Percentiles rank a stretch among this genome's conserved stretches.
Evolutionary conservation across 192 early-diverging fungal genomes (phyloP).

Genomic region (Gigaspora rosea): DNA sequence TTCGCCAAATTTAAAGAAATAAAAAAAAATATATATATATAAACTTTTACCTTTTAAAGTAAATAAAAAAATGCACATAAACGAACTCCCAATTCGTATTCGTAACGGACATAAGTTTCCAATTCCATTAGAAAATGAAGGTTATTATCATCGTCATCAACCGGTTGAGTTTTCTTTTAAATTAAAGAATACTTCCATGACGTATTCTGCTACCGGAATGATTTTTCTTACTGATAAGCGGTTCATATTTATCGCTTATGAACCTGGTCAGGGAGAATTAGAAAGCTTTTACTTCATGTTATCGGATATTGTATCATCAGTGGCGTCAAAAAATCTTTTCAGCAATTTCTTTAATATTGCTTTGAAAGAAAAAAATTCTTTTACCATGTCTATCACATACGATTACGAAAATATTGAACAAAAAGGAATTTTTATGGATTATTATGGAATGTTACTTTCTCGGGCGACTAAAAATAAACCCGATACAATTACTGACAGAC

Average conservation of each 20-base stretch:
- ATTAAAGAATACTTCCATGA: neutral
- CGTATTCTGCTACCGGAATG: neutral
- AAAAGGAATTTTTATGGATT: slow-evolving; percentile 18
- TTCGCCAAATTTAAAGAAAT: neutral
- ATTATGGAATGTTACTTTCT: slow-evolving; percentile 16
- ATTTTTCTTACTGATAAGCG: slow-evolving; percentile 24
- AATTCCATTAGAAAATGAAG: neutral
- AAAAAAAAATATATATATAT: neutral
- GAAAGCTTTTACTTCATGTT: slow-evolving; percentile 7
- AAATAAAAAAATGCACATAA: neutral
- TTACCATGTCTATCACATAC: neutral
- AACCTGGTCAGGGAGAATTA: neutral
- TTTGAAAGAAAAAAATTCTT: neutral
- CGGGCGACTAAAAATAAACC: neutral
- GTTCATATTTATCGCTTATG: neutral
- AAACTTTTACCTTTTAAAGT: neutral
- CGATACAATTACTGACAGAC: neutral
- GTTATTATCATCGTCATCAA: slow-evolving; percentile 12
- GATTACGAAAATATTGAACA: neutral
- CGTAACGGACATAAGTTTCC: neutral
- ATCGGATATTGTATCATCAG: slow-evolving; percentile 5
- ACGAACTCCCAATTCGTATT: neutral
- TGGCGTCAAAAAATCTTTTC: neutral
- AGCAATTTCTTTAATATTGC: neutral
- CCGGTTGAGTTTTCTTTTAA: neutral